A percentile compares a stretch with the other conserved stretches of the same genome.
Evolutionary conservation across 2,329 filamentous ascomycete species (phyloP).

Genomic region (Ophiognomonia clavigignenti-juglandacearum): DNA sequence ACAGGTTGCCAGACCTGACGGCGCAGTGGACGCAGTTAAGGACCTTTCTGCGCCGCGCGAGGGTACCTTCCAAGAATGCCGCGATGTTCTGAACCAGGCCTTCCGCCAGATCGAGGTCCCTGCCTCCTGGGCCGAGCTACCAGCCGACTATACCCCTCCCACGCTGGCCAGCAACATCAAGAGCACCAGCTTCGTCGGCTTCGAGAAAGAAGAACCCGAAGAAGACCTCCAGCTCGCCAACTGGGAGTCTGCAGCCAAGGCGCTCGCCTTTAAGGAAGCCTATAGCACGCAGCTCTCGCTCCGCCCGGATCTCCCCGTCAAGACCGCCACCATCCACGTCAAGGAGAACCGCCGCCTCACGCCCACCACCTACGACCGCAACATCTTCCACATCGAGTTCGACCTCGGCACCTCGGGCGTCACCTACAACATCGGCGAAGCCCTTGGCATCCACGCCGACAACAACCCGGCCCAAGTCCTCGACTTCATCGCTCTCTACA

Average conservation of each 20-base stretch:
- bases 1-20: slow-evolving; percentile 65
- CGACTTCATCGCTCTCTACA: slow-evolving; percentile 87
- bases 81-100: slow-evolving; percentile 64
- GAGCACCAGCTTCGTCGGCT: slow-evolving; percentile 76
- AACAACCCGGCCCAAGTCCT: slow-evolving; percentile 77
- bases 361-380: slow-evolving; percentile 83
- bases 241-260: slow-evolving; percentile 84
- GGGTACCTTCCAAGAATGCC: slow-evolving; percentile 46
- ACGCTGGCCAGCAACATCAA: slow-evolving; percentile 61
- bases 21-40: slow-evolving; percentile 60
- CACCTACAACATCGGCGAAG: slow-evolving; percentile 95
- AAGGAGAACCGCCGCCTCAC: slow-evolving; percentile 95
- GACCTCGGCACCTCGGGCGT: slow-evolving; percentile 88
- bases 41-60: slow-evolving; percentile 54
- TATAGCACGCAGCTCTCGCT: slow-evolving; percentile 70
- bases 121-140: slow-evolving; percentile 71
- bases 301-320: slow-evolving; percentile 79
- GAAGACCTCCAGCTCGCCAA: slow-evolving; percentile 59
- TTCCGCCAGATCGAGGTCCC: slow-evolving; percentile 72
- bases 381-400: slow-evolving; percentile 99
- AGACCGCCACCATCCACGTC: slow-evolving; percentile 83
- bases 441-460: slow-evolving; percentile 91
- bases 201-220: slow-evolving; percentile 72
- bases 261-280: slow-evolving; percentile 89
- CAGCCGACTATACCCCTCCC: slow-evolving; percentile 50